These are phyloP conservation scores for Nicotiana paniculata DNA, from an alignment of 257 asterid species.

Conservation along the genomic window DNA sequence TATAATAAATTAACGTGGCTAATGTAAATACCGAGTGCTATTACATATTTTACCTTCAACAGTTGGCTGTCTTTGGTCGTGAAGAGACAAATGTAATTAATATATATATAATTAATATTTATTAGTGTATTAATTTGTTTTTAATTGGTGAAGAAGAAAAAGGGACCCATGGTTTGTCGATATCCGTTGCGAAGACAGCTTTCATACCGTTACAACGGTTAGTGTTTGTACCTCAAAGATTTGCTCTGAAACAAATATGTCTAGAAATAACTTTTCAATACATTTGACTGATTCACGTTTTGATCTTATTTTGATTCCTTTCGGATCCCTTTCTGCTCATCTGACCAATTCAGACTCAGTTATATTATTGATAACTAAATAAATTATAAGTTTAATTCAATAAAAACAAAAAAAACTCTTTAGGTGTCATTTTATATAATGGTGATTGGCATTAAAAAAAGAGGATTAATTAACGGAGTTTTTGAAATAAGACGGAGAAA, in stretches of 20 bases:
- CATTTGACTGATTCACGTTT: background rate
- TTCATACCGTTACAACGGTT: constrained; percentile 3
- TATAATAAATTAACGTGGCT: too few species aligned
- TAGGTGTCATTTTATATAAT: background rate
- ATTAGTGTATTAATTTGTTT: background rate
- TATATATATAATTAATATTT: too few species aligned
- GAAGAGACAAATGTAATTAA: too few species aligned
- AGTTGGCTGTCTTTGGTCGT: too few species aligned
- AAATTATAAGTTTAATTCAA: background rate
- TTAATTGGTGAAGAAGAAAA: background rate
- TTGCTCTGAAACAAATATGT: background rate
- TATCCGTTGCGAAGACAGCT: background rate
- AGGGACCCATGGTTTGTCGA: background rate
- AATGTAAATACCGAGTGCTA: too few species aligned
- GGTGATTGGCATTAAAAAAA: background rate
- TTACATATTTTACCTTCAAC: too few species aligned
- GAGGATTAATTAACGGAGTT: too few species aligned
- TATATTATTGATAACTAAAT: background rate
- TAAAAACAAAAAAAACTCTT: background rate
- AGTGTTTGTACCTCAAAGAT: background rate
- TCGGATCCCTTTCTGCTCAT: background rate
- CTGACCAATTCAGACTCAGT: background rate
- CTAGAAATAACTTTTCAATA: background rate
- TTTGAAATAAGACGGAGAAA: too few species aligned
- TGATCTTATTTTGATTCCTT: background rate